Base-by-base conservation (phyloP, 2,329 filamentous ascomycete genomes). In the Laburnicola sp. region DNA sequence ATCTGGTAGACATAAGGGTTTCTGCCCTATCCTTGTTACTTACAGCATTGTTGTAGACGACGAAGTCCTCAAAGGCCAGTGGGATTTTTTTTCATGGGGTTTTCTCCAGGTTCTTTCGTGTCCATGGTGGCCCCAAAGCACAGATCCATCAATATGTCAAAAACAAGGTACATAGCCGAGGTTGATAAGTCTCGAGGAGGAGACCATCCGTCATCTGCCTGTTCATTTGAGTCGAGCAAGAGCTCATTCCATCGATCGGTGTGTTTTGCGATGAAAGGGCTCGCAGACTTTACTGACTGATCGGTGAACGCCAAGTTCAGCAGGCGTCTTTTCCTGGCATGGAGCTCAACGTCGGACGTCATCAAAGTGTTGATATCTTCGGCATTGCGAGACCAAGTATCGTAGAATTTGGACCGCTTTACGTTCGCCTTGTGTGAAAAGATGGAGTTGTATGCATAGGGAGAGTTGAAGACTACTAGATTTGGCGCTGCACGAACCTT, bases 131-230 rank as follows among this genome's bases (percentile, higher is more conserved):
- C 63, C 6, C 70, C 69, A 50, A 73, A 70, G 42, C 61, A 68
- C 4, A 75, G 56, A 43, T 76, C 74, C 10, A 71, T 72, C 60
- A 80, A 75, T 31, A 78, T 66, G 51, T 79, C 76, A 54, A 78
- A 74, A 28, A 71, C 64, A 30, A 78, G 62, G 55, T 67, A 75
- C 8, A 7, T 27, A 28, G 23, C 22, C 11, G 4, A 40, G 3
- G 25, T 40, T 27, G 37, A 6, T 9, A 60, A 39, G 40, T 60
- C 45, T 21, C 43, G 35, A 6, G 53, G 28, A 8, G 40, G 32
- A 37, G 52, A 51, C 58, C 57, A 58, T 34, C 43, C 47, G 21
- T 52, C 44, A 25, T 40, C 43, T 23, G 32, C 31, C 4, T 37
- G 34, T 39, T 45, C 28, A 6, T 36, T 31, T 23, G 21, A 38